Evolutionary conservation across 495 filamentous ascomycete genomes (phyloP).

Genomic region (Penicillium taxi): DNA sequence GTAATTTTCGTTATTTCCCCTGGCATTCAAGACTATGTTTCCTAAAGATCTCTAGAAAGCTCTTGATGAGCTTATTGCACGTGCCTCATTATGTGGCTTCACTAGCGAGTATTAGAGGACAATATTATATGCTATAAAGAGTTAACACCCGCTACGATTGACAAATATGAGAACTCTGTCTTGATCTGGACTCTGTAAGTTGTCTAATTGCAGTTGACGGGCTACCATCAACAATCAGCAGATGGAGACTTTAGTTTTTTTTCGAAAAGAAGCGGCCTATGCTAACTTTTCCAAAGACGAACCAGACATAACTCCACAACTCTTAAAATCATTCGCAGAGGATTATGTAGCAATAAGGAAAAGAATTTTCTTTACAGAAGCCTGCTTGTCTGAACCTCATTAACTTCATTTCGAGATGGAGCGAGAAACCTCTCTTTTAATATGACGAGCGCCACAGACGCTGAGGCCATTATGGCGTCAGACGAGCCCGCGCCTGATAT

Average conservation of each 20-base stretch:
- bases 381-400: too few relatives aligned
- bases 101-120: conserved; percentile 11
- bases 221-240: not conserved
- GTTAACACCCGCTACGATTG: conserved; percentile 11
- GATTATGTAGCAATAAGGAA: conserved; percentile 5
- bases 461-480: too few relatives aligned
- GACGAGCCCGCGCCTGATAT: too few relatives aligned
- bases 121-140: conserved; percentile 9
- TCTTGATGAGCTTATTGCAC: conserved; percentile 9
- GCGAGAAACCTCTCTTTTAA: too few relatives aligned
- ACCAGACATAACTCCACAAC: conserved; percentile 2
- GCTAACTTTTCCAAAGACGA: conserved; percentile 7
- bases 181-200: conserved; percentile 13
- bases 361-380: too few relatives aligned
- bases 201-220: not conserved
- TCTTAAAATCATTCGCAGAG: conserved; percentile 9
- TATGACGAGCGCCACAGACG: too few relatives aligned
- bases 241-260: conserved; percentile 14
- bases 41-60: conserved; percentile 5
- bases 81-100: conserved; percentile 14
- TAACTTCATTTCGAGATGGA: too few relatives aligned
- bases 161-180: conserved; percentile 11
- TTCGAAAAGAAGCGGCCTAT: conserved; percentile 4
- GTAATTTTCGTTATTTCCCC: too few relatives aligned
- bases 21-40: too few relatives aligned